Base-by-base conservation (phyloP, 495 filamentous ascomycete genomes). In the Massariosphaeria phaeospora region DNA sequence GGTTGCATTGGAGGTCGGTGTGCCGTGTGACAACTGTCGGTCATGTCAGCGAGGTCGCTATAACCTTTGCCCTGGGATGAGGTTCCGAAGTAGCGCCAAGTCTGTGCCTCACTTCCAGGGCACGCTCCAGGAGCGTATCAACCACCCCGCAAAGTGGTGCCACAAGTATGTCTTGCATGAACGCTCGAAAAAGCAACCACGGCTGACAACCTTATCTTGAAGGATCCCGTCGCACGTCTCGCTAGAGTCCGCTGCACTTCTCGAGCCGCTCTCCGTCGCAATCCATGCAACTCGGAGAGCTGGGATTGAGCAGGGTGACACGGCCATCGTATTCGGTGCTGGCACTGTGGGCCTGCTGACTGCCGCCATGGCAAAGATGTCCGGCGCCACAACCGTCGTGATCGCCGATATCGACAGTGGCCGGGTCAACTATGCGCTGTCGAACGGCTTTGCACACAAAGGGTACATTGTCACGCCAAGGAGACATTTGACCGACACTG, bases 61-160 rank as follows among this genome's bases (percentile, higher is more conserved):
- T 51, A 67, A 67, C 56, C 62, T 67, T 51, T 67, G 65, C 48
- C 59, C 59, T 10, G 48, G 47, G 25, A 67, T 67, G 65, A 54
- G 52, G 44, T 67, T 67, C 57, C 59, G 65, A 55, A 66, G 63
- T 59, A 65, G 62, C 27, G 65, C 65, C 41, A 67, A 67, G 50
- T 66, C 63, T 45, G 55, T 67, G 35, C 65, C 65, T 54, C 65
- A 67, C 51, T 67, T 58, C 43, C 65, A 67, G 52, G 65, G 65
- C 10, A 67, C 63, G 20, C 62, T 67, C 42, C 65, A 67, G 59
- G 63, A 65, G 40, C 58, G 60, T 10, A 63, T 67, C 43, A 67
- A 67, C 40, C 63, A 65, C 52, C 65, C 65, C 33, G 62, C 63
- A 42, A 65, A 65, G 54, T 67, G 65, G 65, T 67, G 65, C 40